Evolutionary conservation across 345 rosid genomes (phyloP), one percentile per base, ranked within the genome.

Genomic region (Turnera subulata): DNA sequence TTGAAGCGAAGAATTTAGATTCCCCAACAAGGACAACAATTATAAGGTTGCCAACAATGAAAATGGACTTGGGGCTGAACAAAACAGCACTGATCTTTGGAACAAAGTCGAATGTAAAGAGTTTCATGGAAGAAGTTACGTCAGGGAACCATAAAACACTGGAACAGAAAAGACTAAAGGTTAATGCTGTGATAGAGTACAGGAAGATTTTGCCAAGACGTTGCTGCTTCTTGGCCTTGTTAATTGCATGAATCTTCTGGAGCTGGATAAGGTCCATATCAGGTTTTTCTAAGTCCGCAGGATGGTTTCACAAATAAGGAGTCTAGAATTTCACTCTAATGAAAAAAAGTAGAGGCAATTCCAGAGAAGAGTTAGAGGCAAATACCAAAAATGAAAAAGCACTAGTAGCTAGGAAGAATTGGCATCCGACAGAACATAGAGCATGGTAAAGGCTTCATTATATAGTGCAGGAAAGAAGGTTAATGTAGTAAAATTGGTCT

Each of bases 11-110:
- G 47, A 76, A 42, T 69, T 64, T 83, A 72, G 83, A 81, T 59
- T 81, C 80, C 37, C 77, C 56, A 1, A 80, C 53, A 9, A 85
- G 84, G 59, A 58, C 62, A 17, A 75, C 56, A 55, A 83, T 68
- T 9, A 85, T 85, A 18, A 83, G 68, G 73, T 81, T 85, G 53
- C 84, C 82, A 29, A 81, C 42, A 40, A 83, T 4, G 74, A 85
- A 85, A 62, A 81, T 55, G 24, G 67, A 53, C 52, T 73, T 83
- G 52, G 78, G 61, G 61, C 58, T 67, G 53, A 70, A 39, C 4
- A 77, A 46, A 42, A 61, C 32, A 22, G 59, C 60, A 13, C 61
- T 22, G 12, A 71, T 2, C 59, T 69, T 71, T 32, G 82, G 72
- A 43, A 78, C 59, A 33, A 39, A 70, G 46, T 26, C 47, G 40